These are phyloP conservation scores for Rhodotorula sp. DNA, from an alignment of 1,284 basidiomycete species.

Conservation along the genomic window DNA sequence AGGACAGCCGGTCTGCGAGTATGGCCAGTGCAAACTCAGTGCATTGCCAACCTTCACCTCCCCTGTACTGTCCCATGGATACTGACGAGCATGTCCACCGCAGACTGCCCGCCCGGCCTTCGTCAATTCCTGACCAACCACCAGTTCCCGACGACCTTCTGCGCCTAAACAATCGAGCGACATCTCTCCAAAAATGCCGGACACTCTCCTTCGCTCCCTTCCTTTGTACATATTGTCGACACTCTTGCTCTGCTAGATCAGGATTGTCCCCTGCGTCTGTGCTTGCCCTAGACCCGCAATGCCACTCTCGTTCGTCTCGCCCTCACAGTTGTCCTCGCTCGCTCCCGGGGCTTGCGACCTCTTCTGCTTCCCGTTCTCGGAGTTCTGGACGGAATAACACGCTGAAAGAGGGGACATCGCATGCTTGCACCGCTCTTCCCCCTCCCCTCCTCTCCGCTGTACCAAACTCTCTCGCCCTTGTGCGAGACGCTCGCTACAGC, in stretches of 20 bases:
- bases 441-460: no score
- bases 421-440: neutral
- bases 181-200: neutral
- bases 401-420: no score
- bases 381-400: no score
- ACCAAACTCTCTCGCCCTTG: no score
- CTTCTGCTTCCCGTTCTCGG: no score
- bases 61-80: no score
- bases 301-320: neutral
- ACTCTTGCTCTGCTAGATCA: neutral
- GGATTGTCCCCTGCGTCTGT: neutral
- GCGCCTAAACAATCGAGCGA: neutral
- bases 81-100: no score
- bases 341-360: neutral
- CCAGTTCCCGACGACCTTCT: neutral
- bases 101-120: neutral
- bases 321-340: neutral
- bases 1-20: conserved; percentile 4
- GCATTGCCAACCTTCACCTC: neutral
- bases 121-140: neutral
- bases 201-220: neutral
- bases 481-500: no score
- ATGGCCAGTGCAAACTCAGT: conserved; percentile 8
- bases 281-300: neutral
- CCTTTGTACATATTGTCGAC: neutral